Evolutionary conservation across 148 eudicot species (phyloP), one percentile per base, ranked within the genome.

Genomic region (Suaeda aralocaspica): DNA sequence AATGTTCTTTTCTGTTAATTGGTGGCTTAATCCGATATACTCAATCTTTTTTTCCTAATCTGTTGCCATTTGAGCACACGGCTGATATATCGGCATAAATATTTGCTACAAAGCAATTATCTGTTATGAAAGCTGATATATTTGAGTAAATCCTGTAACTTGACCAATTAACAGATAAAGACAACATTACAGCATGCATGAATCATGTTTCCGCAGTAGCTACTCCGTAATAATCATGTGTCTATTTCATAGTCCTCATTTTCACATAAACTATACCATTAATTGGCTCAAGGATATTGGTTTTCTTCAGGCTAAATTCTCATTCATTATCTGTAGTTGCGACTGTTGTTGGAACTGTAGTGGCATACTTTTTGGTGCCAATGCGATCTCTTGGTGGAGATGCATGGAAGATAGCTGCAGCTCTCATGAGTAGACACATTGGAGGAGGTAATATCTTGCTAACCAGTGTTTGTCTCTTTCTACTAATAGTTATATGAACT

Each of bases 351-450:
- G 98, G 98, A 57, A 90, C 98, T 57, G 75, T 57, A 12, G 84
- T 88, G 69, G 98, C 98, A n/a, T 92, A 82, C 71, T 74, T 77
- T 61, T 24, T 92, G 69, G 94, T 92, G 59, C 98, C 98, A 50
- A 90, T 92, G 98, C 84, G 84, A 51, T 79, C 96, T 24, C 94
- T 92, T 67, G 96, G 94, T 66, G 78, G 73, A 76, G 96, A 92
- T 77, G 80, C 87, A 76, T 92, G 98, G 98, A 92, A 88, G 81
- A 90, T 92, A 74, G 96, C 98, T 45, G 98, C 98, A 72, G 96
- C 98, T 50, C 85, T 92, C 67, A 92, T 92, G 98, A 96, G 96
- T 60, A 86, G 98, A 72, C 96, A 92, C 80, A 92, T 92, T 74
- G 98, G 98, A 65, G 96, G 98, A 80, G 96, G 98, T 92, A 86